Conservation (phyloP, 1,284 basidiomycete species). For the Phenoliferia sp. region DNA sequence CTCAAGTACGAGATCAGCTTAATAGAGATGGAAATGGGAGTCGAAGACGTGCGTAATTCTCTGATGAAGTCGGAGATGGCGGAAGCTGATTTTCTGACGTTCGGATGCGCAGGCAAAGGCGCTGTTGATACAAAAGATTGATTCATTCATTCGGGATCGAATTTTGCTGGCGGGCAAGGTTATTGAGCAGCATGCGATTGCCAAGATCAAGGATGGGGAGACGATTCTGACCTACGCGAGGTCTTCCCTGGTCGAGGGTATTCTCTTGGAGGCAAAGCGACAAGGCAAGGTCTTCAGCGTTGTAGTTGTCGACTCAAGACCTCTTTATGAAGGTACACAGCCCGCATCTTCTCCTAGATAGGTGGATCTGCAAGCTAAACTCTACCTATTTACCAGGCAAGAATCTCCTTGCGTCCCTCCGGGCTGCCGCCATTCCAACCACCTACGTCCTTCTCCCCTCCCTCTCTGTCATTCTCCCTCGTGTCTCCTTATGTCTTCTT, state of each 20-base stretch:
- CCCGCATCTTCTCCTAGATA: background rate
- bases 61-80: background rate
- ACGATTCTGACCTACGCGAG: constrained; percentile 89
- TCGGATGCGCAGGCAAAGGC: constrained; percentile 68
- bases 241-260: constrained; percentile 89
- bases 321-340: constrained; percentile 77
- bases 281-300: constrained; percentile 71
- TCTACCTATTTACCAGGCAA: constrained; percentile 56
- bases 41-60: constrained; percentile 70
- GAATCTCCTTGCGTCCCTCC: constrained; percentile 65
- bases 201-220: constrained; percentile 91
- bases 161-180: constrained; percentile 91
- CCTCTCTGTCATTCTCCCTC: constrained; percentile 72
- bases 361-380: background rate
- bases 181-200: constrained; percentile 79
- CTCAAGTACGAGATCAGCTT: constrained; percentile 93
- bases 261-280: constrained; percentile 66
- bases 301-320: constrained; percentile 89
- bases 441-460: constrained; percentile 90
- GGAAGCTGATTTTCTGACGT: background rate
- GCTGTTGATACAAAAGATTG: constrained; percentile 75
- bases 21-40: constrained; percentile 83
- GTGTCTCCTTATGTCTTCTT: constrained; percentile 74
- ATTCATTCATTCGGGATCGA: constrained; percentile 87
- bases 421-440: constrained; percentile 70